These are phyloP conservation scores for Penicillium sp. DNA, from an alignment of 2,329 filamentous ascomycete genomes.

Conservation along the genomic window DNA sequence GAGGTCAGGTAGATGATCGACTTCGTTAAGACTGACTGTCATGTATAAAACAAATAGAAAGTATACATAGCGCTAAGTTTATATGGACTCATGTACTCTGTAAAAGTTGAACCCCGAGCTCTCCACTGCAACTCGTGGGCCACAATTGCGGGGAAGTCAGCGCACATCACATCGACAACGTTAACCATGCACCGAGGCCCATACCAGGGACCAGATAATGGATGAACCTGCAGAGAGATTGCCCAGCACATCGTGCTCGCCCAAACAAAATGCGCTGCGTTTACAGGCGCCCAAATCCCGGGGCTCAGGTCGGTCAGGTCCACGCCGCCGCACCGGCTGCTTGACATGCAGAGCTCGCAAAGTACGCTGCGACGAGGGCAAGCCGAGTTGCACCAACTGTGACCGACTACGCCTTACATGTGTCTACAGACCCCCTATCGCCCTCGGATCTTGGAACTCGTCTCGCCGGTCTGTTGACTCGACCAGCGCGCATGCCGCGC, in stretches of 20 bases:
- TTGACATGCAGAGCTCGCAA: conserved; percentile 35
- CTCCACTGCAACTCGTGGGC: conserved; percentile 10
- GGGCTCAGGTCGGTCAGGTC: conserved; percentile 33
- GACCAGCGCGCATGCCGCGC: conserved; percentile 1
- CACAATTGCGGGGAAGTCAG: conserved; percentile 18
- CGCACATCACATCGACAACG: neutral
- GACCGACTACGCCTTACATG: conserved; percentile 30
- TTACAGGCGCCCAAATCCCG: conserved; percentile 26
- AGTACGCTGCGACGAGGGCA: conserved; percentile 34
- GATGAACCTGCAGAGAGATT: conserved; percentile 13
- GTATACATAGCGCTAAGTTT: neutral
- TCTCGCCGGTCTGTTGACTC: conserved; percentile 5
- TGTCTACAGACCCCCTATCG: conserved; percentile 25
- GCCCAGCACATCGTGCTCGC: neutral
- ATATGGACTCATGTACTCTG: neutral
- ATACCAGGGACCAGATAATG: conserved; percentile 15
- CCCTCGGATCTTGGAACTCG: conserved; percentile 10
- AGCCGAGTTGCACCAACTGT: conserved; percentile 34
- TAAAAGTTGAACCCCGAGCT: conserved; percentile 4
- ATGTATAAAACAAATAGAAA: neutral
- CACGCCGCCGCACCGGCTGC: conserved; percentile 33
- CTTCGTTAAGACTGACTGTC: neutral
- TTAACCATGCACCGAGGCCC: conserved; percentile 11
- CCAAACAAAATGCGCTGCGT: conserved; percentile 10
- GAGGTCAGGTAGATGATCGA: neutral